Percentiles rank a stretch among this genome's conserved stretches.
Conservation (phyloP, 2,329 filamentous ascomycete genomes). For the Raffaelea albimanens region DNA sequence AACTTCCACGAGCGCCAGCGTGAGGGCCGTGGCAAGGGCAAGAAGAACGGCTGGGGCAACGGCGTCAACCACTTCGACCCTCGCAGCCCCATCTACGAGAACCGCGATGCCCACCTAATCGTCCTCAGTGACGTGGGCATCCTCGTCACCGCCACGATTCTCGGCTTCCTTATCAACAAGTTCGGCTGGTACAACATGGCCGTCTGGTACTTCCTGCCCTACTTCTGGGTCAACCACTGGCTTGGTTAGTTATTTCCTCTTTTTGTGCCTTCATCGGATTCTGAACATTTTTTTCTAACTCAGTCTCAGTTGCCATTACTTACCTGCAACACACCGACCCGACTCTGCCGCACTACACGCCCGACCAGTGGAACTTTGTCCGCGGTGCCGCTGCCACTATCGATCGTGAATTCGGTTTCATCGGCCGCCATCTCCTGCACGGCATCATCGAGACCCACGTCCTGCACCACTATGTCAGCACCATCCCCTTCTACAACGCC, state of each 20-base stretch:
- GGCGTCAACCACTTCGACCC: constrained; percentile 96
- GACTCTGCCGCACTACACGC: constrained; percentile 80
- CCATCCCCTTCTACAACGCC: constrained; percentile 53
- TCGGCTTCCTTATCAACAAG: constrained; percentile 62
- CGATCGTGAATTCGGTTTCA: constrained; percentile 92
- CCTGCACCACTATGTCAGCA: constrained; percentile 91
- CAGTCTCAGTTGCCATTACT: constrained; percentile 72
- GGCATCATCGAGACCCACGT: constrained; percentile 97
- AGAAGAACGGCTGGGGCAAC: constrained; percentile 68
- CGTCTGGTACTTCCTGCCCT: constrained; percentile 92
- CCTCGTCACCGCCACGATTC: constrained; percentile 46
- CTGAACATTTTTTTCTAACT: not conserved
- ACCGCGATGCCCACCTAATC: constrained; percentile 82
- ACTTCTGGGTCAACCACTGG: constrained; percentile 99
- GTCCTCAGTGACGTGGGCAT: constrained; percentile 78
- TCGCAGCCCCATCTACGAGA: constrained; percentile 80
- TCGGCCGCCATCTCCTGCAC: constrained; percentile 80
- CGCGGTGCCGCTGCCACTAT: constrained; percentile 91
- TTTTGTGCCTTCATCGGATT: not conserved
- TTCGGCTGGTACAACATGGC: constrained; percentile 81
- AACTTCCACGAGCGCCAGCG: constrained; percentile 84
- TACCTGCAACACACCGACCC: constrained; percentile 96
- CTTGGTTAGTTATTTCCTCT: constrained; percentile 58
- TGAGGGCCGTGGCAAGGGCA: constrained; percentile 89
- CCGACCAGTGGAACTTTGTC: constrained; percentile 80